Conservation (phyloP, 495 filamentous ascomycete species). For the Penicillium longicatenatum region DNA sequence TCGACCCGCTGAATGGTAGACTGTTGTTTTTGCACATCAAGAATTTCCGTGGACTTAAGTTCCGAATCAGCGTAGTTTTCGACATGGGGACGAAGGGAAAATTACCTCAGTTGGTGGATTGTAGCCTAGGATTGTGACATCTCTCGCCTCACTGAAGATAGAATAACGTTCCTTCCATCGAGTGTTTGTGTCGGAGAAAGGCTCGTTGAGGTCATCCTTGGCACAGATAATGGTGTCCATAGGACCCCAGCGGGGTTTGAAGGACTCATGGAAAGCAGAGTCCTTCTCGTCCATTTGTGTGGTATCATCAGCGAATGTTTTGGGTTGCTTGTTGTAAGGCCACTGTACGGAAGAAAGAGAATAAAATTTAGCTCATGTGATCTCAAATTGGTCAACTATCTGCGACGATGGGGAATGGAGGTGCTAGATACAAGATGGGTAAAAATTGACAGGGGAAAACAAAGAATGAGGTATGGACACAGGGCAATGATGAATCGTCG, state of each 20-base stretch:
- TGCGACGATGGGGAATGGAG: slow-evolving; percentile 15
- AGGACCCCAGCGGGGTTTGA: slow-evolving; percentile 79
- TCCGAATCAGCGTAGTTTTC: slow-evolving; percentile 7
- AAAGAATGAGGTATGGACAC: not conserved
- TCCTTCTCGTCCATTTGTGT: slow-evolving; percentile 60
- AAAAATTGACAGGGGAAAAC: not conserved
- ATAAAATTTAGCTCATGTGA: slow-evolving; percentile 35
- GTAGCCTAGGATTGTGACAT: slow-evolving; percentile 35
- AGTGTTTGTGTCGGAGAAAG: slow-evolving; percentile 23
- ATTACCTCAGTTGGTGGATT: slow-evolving; percentile 25
- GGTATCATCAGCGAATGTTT: slow-evolving; percentile 59
- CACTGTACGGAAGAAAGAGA: slow-evolving; percentile 63
- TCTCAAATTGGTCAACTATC: slow-evolving; percentile 33
- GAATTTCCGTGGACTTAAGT: slow-evolving; percentile 36
- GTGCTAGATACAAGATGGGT: slow-evolving; percentile 28
- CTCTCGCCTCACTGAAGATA: slow-evolving; percentile 42
- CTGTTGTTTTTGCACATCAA: slow-evolving; percentile 40
- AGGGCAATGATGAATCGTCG: not conserved
- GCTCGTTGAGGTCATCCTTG: slow-evolving; percentile 29
- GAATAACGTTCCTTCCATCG: slow-evolving; percentile 40
- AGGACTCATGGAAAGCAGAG: slow-evolving; percentile 59
- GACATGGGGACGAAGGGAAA: not conserved
- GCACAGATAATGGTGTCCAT: slow-evolving; percentile 71
- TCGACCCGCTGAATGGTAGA: slow-evolving; percentile 40
- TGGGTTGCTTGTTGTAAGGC: slow-evolving; percentile 78